These are phyloP conservation scores for Saturnispora diversa DNA, from an alignment of 805 yeast species.

Conservation along the genomic window DNA sequence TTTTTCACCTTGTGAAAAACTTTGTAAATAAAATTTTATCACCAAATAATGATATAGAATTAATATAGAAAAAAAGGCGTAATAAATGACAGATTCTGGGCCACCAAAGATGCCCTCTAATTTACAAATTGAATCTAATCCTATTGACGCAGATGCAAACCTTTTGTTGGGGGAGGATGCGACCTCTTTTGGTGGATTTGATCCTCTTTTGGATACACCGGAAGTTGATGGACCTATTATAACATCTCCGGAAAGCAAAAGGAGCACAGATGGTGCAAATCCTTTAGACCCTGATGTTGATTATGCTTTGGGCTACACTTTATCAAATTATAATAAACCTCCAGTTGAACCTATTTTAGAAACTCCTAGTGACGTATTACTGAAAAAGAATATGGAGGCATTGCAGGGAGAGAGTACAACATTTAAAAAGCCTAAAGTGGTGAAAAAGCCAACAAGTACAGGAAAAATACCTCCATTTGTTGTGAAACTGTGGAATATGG, in stretches of 20 bases:
- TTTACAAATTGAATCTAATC: too few species aligned
- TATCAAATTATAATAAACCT: slow-evolving; percentile 7
- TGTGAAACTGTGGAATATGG: slow-evolving; percentile 91
- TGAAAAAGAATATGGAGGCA: slow-evolving; percentile 3
- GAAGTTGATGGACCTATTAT: slow-evolving; percentile 6
- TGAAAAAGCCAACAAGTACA: slow-evolving; percentile 16
- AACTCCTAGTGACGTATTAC: slow-evolving; percentile 1
- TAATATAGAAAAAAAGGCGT: too few species aligned
- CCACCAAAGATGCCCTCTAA: too few species aligned
- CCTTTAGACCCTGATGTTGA: too few species aligned
- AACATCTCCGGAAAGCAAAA: slow-evolving; percentile 8
- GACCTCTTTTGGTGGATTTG: background rate
- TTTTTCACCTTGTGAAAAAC: too few species aligned
- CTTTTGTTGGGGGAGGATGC: too few species aligned
- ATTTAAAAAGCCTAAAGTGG: slow-evolving; percentile 24
- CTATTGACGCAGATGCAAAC: too few species aligned
- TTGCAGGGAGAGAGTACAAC: slow-evolving; percentile 1
- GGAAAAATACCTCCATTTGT: slow-evolving; percentile 81
- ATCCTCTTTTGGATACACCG: slow-evolving; percentile 2
- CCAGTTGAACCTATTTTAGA: slow-evolving; percentile 3
- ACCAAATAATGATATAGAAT: too few species aligned
- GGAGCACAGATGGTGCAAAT: too few species aligned
- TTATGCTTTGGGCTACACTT: slow-evolving; percentile 7
- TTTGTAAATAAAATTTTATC: too few species aligned
- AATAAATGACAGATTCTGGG: too few species aligned